Percentiles rank a stretch among this genome's conserved stretches.
phyloP scores from a whole-genome alignment of 495 filamentous ascomycete species.

The Achaetomiella virescens region DNA sequence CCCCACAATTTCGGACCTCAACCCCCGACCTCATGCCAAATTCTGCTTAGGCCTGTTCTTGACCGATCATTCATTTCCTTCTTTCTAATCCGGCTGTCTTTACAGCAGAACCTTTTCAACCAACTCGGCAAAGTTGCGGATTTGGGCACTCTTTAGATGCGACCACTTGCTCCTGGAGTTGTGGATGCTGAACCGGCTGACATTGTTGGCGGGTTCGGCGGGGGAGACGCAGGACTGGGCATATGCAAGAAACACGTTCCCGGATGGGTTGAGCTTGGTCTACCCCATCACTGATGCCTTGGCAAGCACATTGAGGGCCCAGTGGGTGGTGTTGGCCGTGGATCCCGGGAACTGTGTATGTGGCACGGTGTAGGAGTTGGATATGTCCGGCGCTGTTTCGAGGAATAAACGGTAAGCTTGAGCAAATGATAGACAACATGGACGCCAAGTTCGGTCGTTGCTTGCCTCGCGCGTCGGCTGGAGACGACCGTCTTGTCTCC shows the following conservation, averaged over 20 bases:
- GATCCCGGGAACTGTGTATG: conserved; percentile 25
- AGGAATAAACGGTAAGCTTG: neutral
- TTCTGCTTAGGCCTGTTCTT: too few species aligned
- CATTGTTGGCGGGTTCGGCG: conserved; percentile 28
- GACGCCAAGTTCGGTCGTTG: too few species aligned
- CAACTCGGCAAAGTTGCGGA: conserved; percentile 32
- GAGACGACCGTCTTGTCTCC: conserved; percentile 23
- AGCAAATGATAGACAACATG: neutral
- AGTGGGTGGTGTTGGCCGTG: conserved; percentile 32
- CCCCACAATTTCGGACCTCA: too few species aligned
- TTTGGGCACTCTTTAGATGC: conserved; percentile 30
- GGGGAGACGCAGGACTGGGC: conserved; percentile 31
- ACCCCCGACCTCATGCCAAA: too few species aligned
- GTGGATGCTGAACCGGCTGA: conserved; percentile 37
- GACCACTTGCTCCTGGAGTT: conserved; percentile 32
- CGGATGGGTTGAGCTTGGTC: conserved; percentile 33
- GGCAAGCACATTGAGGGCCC: conserved; percentile 32
- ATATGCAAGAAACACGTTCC: conserved; percentile 35
- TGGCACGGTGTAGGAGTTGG: conserved; percentile 23
- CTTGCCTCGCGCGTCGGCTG: conserved; percentile 25
- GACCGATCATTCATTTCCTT: too few species aligned
- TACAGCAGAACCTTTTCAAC: conserved; percentile 20
- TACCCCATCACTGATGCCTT: conserved; percentile 33
- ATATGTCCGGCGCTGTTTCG: conserved; percentile 22
- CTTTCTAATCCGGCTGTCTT: neutral